These are phyloP conservation scores for Pisolithus sp. DNA, from an alignment of 768 basidiomycete species.

Conservation along the genomic window DNA sequence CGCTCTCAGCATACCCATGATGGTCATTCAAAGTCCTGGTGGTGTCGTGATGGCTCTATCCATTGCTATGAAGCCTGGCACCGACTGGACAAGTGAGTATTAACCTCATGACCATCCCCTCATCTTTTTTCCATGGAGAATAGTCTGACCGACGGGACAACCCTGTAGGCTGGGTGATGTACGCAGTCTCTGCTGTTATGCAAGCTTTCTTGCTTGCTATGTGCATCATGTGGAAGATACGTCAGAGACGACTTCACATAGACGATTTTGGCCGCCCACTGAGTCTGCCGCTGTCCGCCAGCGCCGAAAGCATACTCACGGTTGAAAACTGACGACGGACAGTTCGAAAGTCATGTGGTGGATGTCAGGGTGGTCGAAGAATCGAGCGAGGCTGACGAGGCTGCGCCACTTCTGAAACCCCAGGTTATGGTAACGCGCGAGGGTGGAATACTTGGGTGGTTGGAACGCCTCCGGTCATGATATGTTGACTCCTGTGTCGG, in stretches of 20 bases:
- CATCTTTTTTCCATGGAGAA: background rate
- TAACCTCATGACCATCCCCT: background rate
- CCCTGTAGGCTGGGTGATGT: conserved; percentile 67
- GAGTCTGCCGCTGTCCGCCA: background rate
- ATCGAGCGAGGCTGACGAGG: background rate
- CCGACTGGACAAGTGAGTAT: conserved; percentile 75
- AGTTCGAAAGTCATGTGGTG: background rate
- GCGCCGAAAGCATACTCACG: background rate
- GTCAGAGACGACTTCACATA: conserved; percentile 67
- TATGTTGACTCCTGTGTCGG: too few relatives aligned
- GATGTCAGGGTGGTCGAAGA: background rate
- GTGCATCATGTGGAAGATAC: conserved; percentile 80
- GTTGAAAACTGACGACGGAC: background rate
- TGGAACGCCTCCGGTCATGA: background rate
- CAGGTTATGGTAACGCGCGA: background rate
- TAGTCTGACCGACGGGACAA: background rate
- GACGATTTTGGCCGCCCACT: conserved; percentile 84
- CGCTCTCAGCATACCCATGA: conserved; percentile 90
- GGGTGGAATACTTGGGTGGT: background rate
- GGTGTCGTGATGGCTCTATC: conserved; percentile 81
- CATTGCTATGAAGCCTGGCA: conserved; percentile 72
- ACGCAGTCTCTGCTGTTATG: conserved; percentile 75
- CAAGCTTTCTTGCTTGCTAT: conserved; percentile 77
- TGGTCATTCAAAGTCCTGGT: conserved; percentile 91
- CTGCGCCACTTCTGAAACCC: background rate